Evolutionary conservation across 768 basidiomycete genomes (phyloP).

Genomic region (Cubamyces lactineus): DNA sequence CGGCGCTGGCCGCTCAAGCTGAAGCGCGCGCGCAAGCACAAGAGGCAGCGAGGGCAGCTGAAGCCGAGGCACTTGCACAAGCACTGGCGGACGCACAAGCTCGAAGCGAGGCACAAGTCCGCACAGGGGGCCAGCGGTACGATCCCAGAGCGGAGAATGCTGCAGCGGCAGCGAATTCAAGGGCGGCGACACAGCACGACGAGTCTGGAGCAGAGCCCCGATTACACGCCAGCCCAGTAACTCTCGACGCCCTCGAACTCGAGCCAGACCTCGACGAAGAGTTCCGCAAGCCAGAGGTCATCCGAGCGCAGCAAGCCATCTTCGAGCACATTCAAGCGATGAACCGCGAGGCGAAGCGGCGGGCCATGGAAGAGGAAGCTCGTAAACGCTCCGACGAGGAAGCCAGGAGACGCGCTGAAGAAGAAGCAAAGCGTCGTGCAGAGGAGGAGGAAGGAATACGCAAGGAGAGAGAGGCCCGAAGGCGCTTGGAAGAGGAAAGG

Average conservation of each 20-base stretch:
- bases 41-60: neutral
- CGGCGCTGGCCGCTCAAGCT: constrained; percentile 2
- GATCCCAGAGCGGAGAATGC: neutral
- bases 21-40: constrained; percentile 6
- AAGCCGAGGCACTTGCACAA: neutral
- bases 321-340: constrained; percentile 16
- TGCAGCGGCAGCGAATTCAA: neutral
- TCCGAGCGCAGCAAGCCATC: constrained; percentile 15
- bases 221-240: neutral
- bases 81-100: neutral
- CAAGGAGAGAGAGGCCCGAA: constrained; percentile 8
- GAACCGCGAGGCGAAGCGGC: constrained; percentile 4
- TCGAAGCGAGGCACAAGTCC: neutral
- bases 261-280: constrained; percentile 2
- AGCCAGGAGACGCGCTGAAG: constrained; percentile 13
- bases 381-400: constrained; percentile 13
- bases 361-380: constrained; percentile 12
- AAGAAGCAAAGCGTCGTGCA: neutral
- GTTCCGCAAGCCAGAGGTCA: constrained; percentile 3
- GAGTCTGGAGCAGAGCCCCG: neutral
- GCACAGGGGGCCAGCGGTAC: constrained; percentile 10
- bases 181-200: neutral
- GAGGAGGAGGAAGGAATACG: constrained; percentile 11
- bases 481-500: constrained; percentile 20
- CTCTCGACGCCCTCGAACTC: neutral